Evolutionary conservation across 1,139 yeast genomes (phyloP).

Genomic region (Magnusiomyces suaveolens): DNA sequence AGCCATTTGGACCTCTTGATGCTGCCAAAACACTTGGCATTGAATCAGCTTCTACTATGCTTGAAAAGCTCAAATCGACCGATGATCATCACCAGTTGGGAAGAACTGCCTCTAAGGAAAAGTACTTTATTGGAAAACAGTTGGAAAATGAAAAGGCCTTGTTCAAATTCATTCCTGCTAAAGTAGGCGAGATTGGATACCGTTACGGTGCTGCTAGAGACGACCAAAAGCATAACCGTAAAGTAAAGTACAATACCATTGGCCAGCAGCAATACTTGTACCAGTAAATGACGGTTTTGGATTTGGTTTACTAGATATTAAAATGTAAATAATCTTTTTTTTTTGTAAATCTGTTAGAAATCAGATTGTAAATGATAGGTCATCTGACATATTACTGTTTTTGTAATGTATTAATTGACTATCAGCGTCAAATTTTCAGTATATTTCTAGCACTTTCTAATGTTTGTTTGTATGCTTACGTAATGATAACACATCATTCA

Average conservation of each 20-base stretch:
- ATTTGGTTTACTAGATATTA: background rate
- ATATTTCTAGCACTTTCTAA: background rate
- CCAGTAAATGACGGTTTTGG: background rate
- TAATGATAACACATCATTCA: background rate
- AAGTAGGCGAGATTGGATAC: slow-evolving; percentile 76
- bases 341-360: too few species aligned
- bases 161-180: slow-evolving; percentile 67
- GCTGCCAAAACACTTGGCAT: slow-evolving; percentile 81
- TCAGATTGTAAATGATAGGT: too few species aligned
- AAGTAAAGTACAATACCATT: slow-evolving; percentile 60
- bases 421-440: too few species aligned
- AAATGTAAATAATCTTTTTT: too few species aligned
- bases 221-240: slow-evolving; percentile 79
- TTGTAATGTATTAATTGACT: too few species aligned
- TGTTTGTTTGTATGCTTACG: background rate
- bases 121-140: slow-evolving; percentile 24
- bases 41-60: slow-evolving; percentile 74
- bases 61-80: slow-evolving; percentile 53
- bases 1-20: slow-evolving; percentile 94
- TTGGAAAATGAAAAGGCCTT: slow-evolving; percentile 39
- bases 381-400: too few species aligned
- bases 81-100: slow-evolving; percentile 35
- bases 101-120: slow-evolving; percentile 28
- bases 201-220: slow-evolving; percentile 88
- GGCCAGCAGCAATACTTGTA: slow-evolving; percentile 43